Evolutionary conservation across 2,329 filamentous ascomycete species (phyloP), one percentile per base, ranked within the genome.

Genomic region (Triangularia setosa): DNA sequence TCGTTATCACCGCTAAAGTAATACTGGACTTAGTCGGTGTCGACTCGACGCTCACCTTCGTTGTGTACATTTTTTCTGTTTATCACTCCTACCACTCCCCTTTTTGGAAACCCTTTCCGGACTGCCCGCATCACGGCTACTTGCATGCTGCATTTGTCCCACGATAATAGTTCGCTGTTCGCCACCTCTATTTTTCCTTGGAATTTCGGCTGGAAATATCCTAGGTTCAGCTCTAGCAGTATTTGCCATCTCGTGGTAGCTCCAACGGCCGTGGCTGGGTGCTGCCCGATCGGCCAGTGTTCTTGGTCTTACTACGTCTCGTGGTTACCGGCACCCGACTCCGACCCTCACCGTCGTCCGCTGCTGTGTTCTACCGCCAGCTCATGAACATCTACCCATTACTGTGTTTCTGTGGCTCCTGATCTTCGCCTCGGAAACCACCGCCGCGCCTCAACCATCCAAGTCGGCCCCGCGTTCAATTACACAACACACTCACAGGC

Each of bases 161-260:
- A 68, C 65, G 59, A 67, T 48, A 64, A 64, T 66, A 64, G 64
- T 59, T 65, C 61, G 63, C 63, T 59, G 52, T 61, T 61, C 48
- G 58, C 59, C 65, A 59, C 64, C 58, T 48, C 44, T 35, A 33
- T 30, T 35, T 30, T 44, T 57, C 55, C 59, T 48, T 21, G 40
- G 27, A 30, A 59, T 53, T 40, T 60, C 64, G 12, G 24, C 44
- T 62, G 57, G 60, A 59, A 59, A 21, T 25, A 8, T 28, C 52
- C 7, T 16, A 55, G 21, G 7, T 55, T 16, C 23, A 55, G 23
- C 9, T 18, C 52, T 27, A 16, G 11, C 25, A 27, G 52, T 28
- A 14, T 58, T 24, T 27, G 23, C 57, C 18, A 24, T 48, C 57
- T 35, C 16, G 52, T n/a, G 52, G 52, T 55, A 55, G 52, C 52